Base-by-base conservation (phyloP, 2,329 filamentous ascomycete species). In the Pestalotiopsis sp. region DNA sequence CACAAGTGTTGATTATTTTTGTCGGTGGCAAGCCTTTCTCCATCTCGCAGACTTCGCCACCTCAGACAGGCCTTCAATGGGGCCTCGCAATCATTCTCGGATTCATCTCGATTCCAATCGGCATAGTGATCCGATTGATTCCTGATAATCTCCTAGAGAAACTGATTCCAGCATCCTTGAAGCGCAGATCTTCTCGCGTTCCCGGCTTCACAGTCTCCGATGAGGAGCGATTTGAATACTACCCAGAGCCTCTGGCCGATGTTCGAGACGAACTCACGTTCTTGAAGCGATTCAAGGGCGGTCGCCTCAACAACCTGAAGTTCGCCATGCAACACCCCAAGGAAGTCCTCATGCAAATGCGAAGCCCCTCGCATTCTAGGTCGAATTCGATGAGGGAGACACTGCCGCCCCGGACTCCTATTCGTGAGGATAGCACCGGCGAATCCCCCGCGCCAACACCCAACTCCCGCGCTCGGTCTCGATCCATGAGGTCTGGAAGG, bases 1-100 rank as follows among this genome's bases (percentile, higher is more conserved):
- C 93, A 25, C 95, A 98, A 78, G 84, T 96, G 31, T 87, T 98
- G 80, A 98, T 98, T 78, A 88, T 98, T 75, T 96, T 93, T 75
- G 88, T 97, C 64, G 95, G 95, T 72, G 93, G 93, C 39, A 82
- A 84, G 9, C 93, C 95, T 1, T 97, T 98, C 84, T 88, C 88
- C 64, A 94, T 97, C 70, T 86, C 85, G 1, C 70, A 77, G 0
- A 82, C 84, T 1, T 85, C 80, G 9, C 76, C 76, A 11, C 68
- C 76, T 12, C 85, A 98, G 73, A 90, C 90, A 20, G 88, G 87
- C n/a, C 82, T 86, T 13, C 92, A 97, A 78, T 98, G 95, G 96
- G 95, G 85, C 7, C 92, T 96, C 73, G 97, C 94, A 7, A 87
- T 99, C 68, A 85, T 96, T 31, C 88, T 97, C 49, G 94, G 95